These are phyloP conservation scores for Penicillium hordei DNA, from an alignment of 2,329 filamentous ascomycete species.

Conservation along the genomic window DNA sequence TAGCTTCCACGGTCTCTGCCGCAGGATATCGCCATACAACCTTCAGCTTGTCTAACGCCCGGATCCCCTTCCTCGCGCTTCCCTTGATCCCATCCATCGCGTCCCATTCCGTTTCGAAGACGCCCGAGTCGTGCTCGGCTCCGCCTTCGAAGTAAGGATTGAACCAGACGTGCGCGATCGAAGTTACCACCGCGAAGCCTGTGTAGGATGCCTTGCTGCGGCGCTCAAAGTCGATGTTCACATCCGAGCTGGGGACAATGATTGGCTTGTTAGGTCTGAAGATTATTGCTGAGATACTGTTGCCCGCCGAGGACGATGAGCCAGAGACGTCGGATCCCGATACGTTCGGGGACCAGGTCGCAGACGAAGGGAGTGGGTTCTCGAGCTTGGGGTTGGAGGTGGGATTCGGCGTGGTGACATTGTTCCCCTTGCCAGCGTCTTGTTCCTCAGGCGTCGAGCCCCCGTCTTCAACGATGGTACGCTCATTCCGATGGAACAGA, in stretches of 20 bases:
- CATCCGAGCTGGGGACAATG: conserved; percentile 74
- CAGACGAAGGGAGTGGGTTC: background rate
- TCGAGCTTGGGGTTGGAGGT: background rate
- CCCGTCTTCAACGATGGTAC: conserved; percentile 51
- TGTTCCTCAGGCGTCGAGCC: conserved; percentile 54
- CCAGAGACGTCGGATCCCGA: conserved; percentile 12
- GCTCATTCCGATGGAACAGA: conserved; percentile 70
- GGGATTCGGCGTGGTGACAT: background rate
- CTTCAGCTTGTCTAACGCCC: conserved; percentile 76
- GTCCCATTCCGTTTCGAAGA: conserved; percentile 72
- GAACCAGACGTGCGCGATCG: conserved; percentile 95
- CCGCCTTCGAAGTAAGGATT: conserved; percentile 92
- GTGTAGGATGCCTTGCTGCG: conserved; percentile 76
- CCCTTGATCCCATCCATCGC: conserved; percentile 94
- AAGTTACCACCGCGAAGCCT: conserved; percentile 84
- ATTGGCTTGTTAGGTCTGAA: conserved; percentile 71
- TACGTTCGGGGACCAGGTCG: conserved; percentile 16
- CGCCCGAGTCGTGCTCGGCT: conserved; percentile 64
- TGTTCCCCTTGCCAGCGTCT: conserved; percentile 29
- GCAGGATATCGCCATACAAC: conserved; percentile 72
- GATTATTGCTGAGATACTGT: conserved; percentile 69
- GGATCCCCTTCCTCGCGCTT: conserved; percentile 74
- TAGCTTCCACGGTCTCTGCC: conserved; percentile 11
- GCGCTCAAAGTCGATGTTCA: conserved; percentile 87
- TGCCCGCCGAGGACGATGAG: conserved; percentile 23